phyloP scores from a whole-genome alignment of 306 rosid species.

The Pyrus pyrifolia region DNA sequence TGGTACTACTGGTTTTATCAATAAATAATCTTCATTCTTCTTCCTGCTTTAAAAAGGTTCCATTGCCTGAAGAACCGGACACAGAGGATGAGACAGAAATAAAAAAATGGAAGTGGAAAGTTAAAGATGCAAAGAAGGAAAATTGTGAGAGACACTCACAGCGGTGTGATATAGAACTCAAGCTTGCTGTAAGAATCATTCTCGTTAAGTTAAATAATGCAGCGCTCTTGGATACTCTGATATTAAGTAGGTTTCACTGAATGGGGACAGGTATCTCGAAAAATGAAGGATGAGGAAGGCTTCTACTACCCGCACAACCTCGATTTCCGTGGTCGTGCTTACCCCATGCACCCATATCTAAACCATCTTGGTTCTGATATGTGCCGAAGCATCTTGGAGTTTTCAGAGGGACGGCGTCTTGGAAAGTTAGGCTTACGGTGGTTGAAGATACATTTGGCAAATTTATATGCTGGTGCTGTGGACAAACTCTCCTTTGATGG shows the following conservation, averaged over 20 bases:
- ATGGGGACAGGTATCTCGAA: slow-evolving; percentile 75
- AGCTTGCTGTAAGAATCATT: slow-evolving; percentile 72
- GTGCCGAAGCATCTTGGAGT: slow-evolving; percentile 91
- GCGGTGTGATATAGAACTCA: slow-evolving; percentile 86
- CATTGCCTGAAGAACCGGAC: slow-evolving; percentile 72
- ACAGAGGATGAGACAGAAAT: slow-evolving; percentile 69
- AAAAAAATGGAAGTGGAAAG: slow-evolving; percentile 92
- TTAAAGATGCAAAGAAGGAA: slow-evolving; percentile 60
- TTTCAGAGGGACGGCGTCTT: slow-evolving; percentile 82
- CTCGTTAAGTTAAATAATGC: slow-evolving; percentile 8
- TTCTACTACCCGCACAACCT: slow-evolving; percentile 97
- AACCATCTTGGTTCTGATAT: slow-evolving; percentile 98
- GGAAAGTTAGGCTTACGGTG: slow-evolving; percentile 82
- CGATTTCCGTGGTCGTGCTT: slow-evolving; percentile 97
- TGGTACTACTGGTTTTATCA: background rate
- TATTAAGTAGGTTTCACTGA: slow-evolving; percentile 11
- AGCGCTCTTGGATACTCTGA: background rate
- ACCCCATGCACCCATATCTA: slow-evolving; percentile 92
- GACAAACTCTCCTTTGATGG: slow-evolving; percentile 75
- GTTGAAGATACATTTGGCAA: slow-evolving; percentile 95
- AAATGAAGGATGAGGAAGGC: slow-evolving; percentile 93
- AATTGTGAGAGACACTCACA: slow-evolving; percentile 81
- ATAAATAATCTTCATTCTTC: background rate
- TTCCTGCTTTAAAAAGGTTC: slow-evolving; percentile 36
- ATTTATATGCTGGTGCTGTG: slow-evolving; percentile 86